These are phyloP conservation scores for Prunus yedoensis DNA, from an alignment of 331 rosid genomes.

Conservation along the genomic window DNA sequence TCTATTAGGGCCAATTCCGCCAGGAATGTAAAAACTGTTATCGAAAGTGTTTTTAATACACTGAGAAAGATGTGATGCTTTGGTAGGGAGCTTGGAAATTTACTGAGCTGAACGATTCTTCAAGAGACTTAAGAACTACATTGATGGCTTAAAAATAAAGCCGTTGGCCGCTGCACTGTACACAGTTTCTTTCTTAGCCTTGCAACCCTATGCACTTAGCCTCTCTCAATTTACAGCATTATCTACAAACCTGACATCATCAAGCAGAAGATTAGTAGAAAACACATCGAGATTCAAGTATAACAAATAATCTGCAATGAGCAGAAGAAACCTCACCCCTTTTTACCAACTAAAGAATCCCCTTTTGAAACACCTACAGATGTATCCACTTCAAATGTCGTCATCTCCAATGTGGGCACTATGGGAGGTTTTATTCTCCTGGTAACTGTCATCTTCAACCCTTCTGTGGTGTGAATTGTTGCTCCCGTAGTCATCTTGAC, in stretches of 20 bases:
- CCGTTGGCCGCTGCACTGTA: not conserved
- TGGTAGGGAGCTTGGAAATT: not conserved
- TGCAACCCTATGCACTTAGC: not conserved
- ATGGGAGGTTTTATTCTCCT: conserved; percentile 74
- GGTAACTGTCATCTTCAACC: conserved; percentile 84
- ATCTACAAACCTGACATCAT: not conserved
- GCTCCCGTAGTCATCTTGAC: conserved; percentile 97
- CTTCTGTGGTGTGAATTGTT: conserved; percentile 94
- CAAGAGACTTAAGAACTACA: not conserved
- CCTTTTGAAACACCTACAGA: conserved; percentile 36
- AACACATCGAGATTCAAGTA: too few relatives aligned
- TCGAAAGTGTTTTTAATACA: not conserved
- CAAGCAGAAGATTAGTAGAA: not conserved
- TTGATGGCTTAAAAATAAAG: too few relatives aligned
- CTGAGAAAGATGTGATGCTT: not conserved
- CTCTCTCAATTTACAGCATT: not conserved
- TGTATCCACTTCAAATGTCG: conserved; percentile 45
- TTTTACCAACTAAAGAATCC: conserved; percentile 42
- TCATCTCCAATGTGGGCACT: conserved; percentile 59
- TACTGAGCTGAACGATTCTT: not conserved
- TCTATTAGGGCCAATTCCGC: too few relatives aligned
- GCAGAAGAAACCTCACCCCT: conserved; percentile 43
- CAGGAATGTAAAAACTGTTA: too few relatives aligned
- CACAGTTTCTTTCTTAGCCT: not conserved
- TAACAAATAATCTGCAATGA: conserved; percentile 16